Evolutionary conservation across 345 rosid species (phyloP).

Genomic region (Luvunga scandens): DNA sequence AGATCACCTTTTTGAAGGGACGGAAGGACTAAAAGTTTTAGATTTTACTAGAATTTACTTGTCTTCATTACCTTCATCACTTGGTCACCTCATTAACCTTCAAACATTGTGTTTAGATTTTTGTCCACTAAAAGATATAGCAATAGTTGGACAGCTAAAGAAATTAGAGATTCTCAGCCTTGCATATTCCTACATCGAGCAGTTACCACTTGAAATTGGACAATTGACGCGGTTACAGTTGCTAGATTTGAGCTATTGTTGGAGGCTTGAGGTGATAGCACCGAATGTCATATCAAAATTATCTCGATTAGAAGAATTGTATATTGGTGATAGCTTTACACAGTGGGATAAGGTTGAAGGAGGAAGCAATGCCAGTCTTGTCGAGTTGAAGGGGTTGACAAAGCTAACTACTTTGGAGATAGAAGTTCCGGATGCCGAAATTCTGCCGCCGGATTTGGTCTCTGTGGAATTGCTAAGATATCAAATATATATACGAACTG

Average conservation of each 20-base stretch:
- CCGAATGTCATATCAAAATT: slow-evolving; percentile 17
- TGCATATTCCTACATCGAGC: not conserved
- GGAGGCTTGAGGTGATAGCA: slow-evolving; percentile 6
- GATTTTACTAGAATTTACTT: not conserved
- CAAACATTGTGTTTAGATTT: slow-evolving; percentile 3
- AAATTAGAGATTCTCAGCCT: slow-evolving; percentile 1
- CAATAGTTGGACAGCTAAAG: not conserved
- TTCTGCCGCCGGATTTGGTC: not conserved
- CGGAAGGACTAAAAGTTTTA: slow-evolving; percentile 22
- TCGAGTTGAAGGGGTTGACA: slow-evolving; percentile 20
- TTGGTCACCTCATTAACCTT: not conserved
- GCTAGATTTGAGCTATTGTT: slow-evolving; percentile 15
- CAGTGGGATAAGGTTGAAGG: slow-evolving; percentile 15
- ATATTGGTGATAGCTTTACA: not conserved
- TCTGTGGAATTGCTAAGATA: not conserved
- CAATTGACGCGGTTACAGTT: slow-evolving; percentile 4
- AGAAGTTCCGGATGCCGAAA: not conserved
- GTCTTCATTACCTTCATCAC: slow-evolving; percentile 11
- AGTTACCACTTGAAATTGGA: slow-evolving; percentile 7
- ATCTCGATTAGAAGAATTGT: slow-evolving; percentile 21
- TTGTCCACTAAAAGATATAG: not conserved
- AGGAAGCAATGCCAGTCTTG: slow-evolving; percentile 15
- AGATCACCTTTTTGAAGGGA: slow-evolving; percentile 2
- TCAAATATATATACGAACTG: not conserved
- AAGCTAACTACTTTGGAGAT: not conserved